Base-by-base conservation (phyloP, 352 stramenopile genomes). In the Peronospora destructor region DNA sequence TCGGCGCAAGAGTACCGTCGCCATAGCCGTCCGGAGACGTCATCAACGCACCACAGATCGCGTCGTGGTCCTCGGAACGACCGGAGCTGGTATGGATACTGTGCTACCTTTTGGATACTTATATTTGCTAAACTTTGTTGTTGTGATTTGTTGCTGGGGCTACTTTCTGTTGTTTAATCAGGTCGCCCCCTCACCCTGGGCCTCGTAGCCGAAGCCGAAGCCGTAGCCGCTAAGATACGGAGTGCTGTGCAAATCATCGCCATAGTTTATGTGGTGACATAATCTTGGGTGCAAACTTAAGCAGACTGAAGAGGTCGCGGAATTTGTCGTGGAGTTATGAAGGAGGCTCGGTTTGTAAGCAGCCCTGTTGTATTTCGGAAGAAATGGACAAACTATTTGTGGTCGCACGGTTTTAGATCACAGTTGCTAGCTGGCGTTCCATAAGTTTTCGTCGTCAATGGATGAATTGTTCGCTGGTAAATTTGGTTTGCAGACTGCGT, bases 131-230 rank as follows among this genome's bases (percentile, higher is more conserved):
- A 65, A 29, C 7, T 41, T 26, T 36, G 41, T 17, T 51, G 16
- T 30, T 40, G 9, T 2, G 13, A 36, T 26, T 17, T 51, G n/a
- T 30, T n/a, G 19, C 9, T 46, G 14, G n/a, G 3, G 12, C 38
- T 34, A 21, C n/a, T 45, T 45, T 33, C 3, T 28, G n/a, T 26
- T 37, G 3, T 35, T 26, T 44, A 28, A 29, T 33, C 29, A 69
- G 61, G 61, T 69, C 61, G 6, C 60, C 59, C 29, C 45, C 50
- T 45, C 51, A 39, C 16, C 51, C 54, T 44, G 44, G 56, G 11
- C 51, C 56, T 54, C 54, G 61, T 37, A 66, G 46, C 36, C 59
- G 59, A n/a, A 66, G 46, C 36, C 59, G 59, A n/a, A 68, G 60
- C 45, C 61, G 61, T 5, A 65, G 56, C 36, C 55, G 60, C 44